A percentile compares a stretch with the other conserved stretches of the same genome.
Evolutionary conservation across 495 filamentous ascomycete genomes (phyloP).

Genomic region (Articulospora tetracladia): DNA sequence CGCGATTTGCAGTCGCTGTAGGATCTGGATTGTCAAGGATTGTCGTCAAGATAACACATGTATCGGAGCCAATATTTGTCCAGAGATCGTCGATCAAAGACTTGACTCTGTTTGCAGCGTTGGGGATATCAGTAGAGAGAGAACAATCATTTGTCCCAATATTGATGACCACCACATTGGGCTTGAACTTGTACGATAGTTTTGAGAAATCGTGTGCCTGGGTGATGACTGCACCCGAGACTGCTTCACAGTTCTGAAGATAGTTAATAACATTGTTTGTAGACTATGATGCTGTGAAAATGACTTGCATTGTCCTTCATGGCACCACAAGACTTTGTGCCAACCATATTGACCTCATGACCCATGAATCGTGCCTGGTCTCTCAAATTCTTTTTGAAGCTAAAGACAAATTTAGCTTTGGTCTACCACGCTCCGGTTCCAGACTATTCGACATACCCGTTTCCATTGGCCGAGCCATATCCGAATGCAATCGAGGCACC

Average conservation of each 20-base stretch:
- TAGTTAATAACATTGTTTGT: background rate
- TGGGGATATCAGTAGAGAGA: constrained; percentile 29
- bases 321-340: background rate
- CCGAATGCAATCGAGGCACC: constrained; percentile 55
- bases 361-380: background rate
- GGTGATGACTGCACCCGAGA: constrained; percentile 22
- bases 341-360: background rate
- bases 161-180: constrained; percentile 39
- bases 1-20: background rate
- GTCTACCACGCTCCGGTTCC: background rate
- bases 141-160: constrained; percentile 38
- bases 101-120: constrained; percentile 28
- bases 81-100: constrained; percentile 22
- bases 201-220: constrained; percentile 28
- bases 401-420: background rate
- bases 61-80: background rate
- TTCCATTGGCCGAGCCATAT: constrained; percentile 33
- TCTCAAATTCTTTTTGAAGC: background rate
- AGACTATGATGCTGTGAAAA: background rate
- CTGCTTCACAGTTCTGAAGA: background rate
- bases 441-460: constrained; percentile 29
- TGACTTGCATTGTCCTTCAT: background rate
- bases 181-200: constrained; percentile 28
- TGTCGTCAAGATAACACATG: background rate
- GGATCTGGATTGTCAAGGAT: background rate